Conservation (phyloP, 345 rosid genomes). For the Euphorbia peplus region DNA sequence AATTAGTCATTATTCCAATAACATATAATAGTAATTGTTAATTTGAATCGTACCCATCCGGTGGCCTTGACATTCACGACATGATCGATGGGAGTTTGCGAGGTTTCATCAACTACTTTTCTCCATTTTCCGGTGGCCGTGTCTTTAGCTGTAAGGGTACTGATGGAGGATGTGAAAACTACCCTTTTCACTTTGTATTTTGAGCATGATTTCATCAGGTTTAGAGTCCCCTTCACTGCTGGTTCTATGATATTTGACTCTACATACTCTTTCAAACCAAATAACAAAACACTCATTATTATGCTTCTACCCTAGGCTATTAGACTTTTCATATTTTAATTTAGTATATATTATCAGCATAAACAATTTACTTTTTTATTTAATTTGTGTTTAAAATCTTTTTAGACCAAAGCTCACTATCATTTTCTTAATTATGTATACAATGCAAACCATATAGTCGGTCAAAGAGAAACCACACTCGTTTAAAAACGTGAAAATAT, state of each 20-base stretch:
- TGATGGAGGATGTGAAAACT: constrained; percentile 82
- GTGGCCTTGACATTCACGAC: constrained; percentile 56
- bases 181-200: constrained; percentile 66
- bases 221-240: constrained; percentile 61
- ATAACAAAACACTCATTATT: not conserved
- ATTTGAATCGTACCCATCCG: constrained; percentile 85
- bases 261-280: constrained; percentile 46
- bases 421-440: too few species aligned
- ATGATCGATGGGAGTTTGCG: constrained; percentile 48
- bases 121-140: constrained; percentile 50
- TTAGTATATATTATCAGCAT: too few species aligned
- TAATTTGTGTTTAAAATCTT: too few species aligned
- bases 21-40: too few species aligned
- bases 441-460: too few species aligned
- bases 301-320: too few species aligned
- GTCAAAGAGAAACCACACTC: too few species aligned
- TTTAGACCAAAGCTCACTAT: too few species aligned
- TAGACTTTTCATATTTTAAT: too few species aligned
- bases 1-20: too few species aligned
- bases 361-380: too few species aligned
- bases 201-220: constrained; percentile 68
- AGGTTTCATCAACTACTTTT: constrained; percentile 64
- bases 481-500: too few species aligned
- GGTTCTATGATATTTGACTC: constrained; percentile 53
- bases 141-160: constrained; percentile 72